Evolutionary conservation across 306 rosid genomes (phyloP).

Genomic region (Trichosanthes cucumerina): DNA sequence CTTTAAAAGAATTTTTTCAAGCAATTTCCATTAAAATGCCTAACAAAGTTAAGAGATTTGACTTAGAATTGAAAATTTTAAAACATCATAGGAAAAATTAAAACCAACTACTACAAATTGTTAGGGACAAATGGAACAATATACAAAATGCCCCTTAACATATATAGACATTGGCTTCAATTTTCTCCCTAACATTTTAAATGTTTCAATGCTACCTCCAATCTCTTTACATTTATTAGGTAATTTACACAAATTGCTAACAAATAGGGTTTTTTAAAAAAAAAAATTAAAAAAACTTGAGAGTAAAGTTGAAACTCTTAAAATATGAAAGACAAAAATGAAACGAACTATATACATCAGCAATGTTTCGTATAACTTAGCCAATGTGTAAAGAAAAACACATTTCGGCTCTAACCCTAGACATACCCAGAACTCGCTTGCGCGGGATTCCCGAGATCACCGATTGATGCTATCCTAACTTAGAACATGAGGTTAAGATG

Average conservation of each 20-base stretch:
- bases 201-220: too few species aligned
- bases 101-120: neutral
- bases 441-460: neutral
- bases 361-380: neutral
- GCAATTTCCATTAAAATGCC: too few species aligned
- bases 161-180: too few species aligned
- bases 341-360: neutral
- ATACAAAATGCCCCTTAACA: too few species aligned
- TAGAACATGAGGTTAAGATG: neutral
- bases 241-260: too few species aligned
- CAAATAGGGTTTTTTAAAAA: too few species aligned
- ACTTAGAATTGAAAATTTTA: neutral
- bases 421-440: neutral
- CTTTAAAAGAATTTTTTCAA: too few species aligned
- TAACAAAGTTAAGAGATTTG: too few species aligned
- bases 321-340: neutral
- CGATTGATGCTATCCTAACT: neutral
- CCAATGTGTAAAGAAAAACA: neutral
- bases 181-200: too few species aligned
- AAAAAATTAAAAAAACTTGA: too few species aligned
- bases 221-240: too few species aligned
- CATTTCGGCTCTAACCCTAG: neutral
- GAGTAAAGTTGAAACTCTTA: neutral
- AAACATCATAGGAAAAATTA: neutral
- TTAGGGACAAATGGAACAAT: too few species aligned